Percentiles rank a stretch among this genome's conserved stretches.
Evolutionary conservation across 1,284 basidiomycete genomes (phyloP).

Genomic region (Trametes pubescens): DNA sequence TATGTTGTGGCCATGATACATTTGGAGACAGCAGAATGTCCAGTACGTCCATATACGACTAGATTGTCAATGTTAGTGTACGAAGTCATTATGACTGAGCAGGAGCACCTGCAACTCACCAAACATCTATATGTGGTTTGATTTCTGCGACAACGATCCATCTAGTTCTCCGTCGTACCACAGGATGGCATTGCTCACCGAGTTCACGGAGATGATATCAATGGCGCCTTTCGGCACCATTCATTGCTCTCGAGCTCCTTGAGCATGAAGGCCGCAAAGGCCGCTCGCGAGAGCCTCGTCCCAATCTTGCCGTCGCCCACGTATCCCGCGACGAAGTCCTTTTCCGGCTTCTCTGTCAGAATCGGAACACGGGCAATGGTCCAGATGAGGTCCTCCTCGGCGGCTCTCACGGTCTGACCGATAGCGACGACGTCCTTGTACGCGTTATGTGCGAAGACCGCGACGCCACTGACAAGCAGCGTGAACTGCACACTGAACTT

Average conservation of each 20-base stretch:
- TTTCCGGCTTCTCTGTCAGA: slow-evolving; percentile 56
- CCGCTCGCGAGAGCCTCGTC: slow-evolving; percentile 56
- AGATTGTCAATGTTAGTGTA: too few species aligned
- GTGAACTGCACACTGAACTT: slow-evolving; percentile 58
- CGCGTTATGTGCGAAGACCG: slow-evolving; percentile 47
- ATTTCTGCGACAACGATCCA: too few species aligned
- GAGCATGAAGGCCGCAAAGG: slow-evolving; percentile 66
- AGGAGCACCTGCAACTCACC: too few species aligned
- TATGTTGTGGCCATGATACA: too few species aligned
- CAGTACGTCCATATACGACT: too few species aligned
- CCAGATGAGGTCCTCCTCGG: slow-evolving; percentile 63
- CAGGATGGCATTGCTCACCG: background rate
- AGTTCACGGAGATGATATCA: slow-evolving; percentile 42
- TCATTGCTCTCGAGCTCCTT: slow-evolving; percentile 60
- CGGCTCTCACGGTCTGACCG: slow-evolving; percentile 59
- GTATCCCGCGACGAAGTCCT: slow-evolving; percentile 63
- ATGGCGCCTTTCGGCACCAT: slow-evolving; percentile 44
- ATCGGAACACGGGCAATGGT: slow-evolving; percentile 72
- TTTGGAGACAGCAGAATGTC: too few species aligned
- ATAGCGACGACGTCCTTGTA: slow-evolving; percentile 60
- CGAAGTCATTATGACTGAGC: too few species aligned
- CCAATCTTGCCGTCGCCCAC: slow-evolving; percentile 66
- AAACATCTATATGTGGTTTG: too few species aligned
- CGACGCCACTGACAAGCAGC: slow-evolving; percentile 51
- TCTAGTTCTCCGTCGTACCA: background rate